phyloP scores from a whole-genome alignment of 2,329 filamentous ascomycete species.

The Allantophomopsis lycopodina region DNA sequence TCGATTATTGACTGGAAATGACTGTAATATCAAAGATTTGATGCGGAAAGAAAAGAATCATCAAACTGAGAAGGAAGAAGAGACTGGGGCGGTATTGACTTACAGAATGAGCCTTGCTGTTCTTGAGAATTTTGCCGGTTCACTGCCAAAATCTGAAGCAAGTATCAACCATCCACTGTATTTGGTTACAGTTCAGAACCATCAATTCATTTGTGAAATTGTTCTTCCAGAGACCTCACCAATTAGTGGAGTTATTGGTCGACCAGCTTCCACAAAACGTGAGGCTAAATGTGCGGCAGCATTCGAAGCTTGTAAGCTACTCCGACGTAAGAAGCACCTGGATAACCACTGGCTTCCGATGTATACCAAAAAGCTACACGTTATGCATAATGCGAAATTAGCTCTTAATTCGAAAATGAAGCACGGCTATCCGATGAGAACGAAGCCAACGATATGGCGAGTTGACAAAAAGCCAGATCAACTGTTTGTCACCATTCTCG shows the following conservation, averaged over 20 bases:
- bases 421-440: conserved; percentile 60
- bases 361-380: conserved; percentile 57
- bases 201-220: conserved; percentile 63
- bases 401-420: conserved; percentile 71
- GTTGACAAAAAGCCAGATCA: conserved; percentile 27
- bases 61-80: conserved; percentile 38
- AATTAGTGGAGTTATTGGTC: conserved; percentile 51
- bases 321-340: conserved; percentile 54
- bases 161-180: conserved; percentile 36
- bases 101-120: conserved; percentile 61
- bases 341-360: conserved; percentile 63
- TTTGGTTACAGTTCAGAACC: conserved; percentile 38
- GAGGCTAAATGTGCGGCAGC: conserved; percentile 81
- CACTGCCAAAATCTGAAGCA: conserved; percentile 37
- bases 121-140: conserved; percentile 60
- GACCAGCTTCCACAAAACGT: conserved; percentile 52
- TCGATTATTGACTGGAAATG: conserved; percentile 48
- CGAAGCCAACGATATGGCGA: conserved; percentile 68
- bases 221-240: conserved; percentile 65
- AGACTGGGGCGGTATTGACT: conserved; percentile 65
- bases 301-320: conserved; percentile 63
- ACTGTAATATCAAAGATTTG: conserved; percentile 40
- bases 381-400: conserved; percentile 75
- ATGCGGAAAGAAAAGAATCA: conserved; percentile 29
- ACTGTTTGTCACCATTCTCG: conserved; percentile 50